phyloP scores from a whole-genome alignment of 805 yeast species.

The Saccharomycopsis babjevae region DNA sequence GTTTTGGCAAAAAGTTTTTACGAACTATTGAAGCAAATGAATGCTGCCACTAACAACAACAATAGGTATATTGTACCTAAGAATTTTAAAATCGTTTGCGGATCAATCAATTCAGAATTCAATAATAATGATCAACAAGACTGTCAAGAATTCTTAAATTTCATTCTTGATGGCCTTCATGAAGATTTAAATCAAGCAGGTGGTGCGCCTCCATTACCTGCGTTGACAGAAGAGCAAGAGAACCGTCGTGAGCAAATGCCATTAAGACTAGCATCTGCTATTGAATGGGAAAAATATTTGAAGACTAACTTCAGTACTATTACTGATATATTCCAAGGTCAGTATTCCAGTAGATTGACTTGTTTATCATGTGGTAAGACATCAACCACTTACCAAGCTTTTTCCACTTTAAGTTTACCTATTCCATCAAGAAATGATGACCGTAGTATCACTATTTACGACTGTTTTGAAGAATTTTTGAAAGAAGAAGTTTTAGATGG shows the following conservation, averaged over 20 bases:
- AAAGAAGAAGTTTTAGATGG: slow-evolving; percentile 64
- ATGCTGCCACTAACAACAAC: slow-evolving; percentile 28
- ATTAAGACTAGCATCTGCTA: slow-evolving; percentile 69
- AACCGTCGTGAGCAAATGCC: slow-evolving; percentile 60
- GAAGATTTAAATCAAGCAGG: slow-evolving; percentile 74
- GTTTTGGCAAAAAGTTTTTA: slow-evolving; percentile 62
- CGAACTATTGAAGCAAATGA: slow-evolving; percentile 45
- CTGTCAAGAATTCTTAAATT: slow-evolving; percentile 72
- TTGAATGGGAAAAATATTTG: slow-evolving; percentile 87
- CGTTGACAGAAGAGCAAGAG: slow-evolving; percentile 65
- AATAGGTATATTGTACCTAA: slow-evolving; percentile 43
- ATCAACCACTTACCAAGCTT: slow-evolving; percentile 80
- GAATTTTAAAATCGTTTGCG: slow-evolving; percentile 57
- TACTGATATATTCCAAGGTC: slow-evolving; percentile 83
- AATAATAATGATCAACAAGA: slow-evolving; percentile 71
- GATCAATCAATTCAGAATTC: slow-evolving; percentile 55
- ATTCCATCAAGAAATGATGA: slow-evolving; percentile 41
- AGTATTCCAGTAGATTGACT: slow-evolving; percentile 65
- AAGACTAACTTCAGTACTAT: slow-evolving; percentile 69
- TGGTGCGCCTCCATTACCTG: slow-evolving; percentile 40
- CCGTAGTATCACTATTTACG: slow-evolving; percentile 32
- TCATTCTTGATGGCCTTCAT: slow-evolving; percentile 64
- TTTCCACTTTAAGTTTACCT: slow-evolving; percentile 71
- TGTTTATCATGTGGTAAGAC: slow-evolving; percentile 67
- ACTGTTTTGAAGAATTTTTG: slow-evolving; percentile 71